Percentiles rank a stretch among this genome's conserved stretches.
Conservation (phyloP, 768 basidiomycete genomes). For the Hemileccinum rubropunctum region DNA sequence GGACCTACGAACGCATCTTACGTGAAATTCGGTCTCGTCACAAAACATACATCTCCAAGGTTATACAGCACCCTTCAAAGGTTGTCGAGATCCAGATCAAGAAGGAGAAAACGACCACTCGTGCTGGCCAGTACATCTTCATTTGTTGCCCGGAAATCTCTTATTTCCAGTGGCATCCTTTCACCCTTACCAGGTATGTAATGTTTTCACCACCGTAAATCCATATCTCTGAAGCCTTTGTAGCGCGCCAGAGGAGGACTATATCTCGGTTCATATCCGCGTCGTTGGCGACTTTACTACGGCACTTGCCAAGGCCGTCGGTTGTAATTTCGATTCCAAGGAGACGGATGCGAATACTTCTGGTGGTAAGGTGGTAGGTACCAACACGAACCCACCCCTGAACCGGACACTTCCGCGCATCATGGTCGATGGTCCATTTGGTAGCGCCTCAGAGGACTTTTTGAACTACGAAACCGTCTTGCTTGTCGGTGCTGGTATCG, state of each 20-base stretch:
- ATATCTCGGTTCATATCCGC: constrained; percentile 91
- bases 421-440: constrained; percentile 97
- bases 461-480: constrained; percentile 86
- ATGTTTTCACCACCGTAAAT: neutral
- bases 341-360: constrained; percentile 41
- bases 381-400: constrained; percentile 53
- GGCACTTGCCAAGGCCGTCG: constrained; percentile 77
- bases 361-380: constrained; percentile 62
- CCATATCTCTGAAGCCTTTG: neutral
- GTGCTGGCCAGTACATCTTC: constrained; percentile 94
- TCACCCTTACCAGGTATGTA: constrained; percentile 79
- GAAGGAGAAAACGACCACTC: constrained; percentile 83
- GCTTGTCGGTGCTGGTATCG: constrained; percentile 92
- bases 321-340: constrained; percentile 72
- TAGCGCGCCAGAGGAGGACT: constrained; percentile 93
- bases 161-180: constrained; percentile 97
- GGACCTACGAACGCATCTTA: constrained; percentile 83
- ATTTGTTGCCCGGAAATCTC: constrained; percentile 87
- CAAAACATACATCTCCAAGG: constrained; percentile 89
- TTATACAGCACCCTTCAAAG: constrained; percentile 92
- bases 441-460: constrained; percentile 88
- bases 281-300: constrained; percentile 88
- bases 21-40: constrained; percentile 92
- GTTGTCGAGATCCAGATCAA: constrained; percentile 97
- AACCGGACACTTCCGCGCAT: constrained; percentile 81